Evolutionary conservation across 2,329 filamentous ascomycete species (phyloP), one percentile per base, ranked within the genome.

Genomic region (Juglanconis juglandina): DNA sequence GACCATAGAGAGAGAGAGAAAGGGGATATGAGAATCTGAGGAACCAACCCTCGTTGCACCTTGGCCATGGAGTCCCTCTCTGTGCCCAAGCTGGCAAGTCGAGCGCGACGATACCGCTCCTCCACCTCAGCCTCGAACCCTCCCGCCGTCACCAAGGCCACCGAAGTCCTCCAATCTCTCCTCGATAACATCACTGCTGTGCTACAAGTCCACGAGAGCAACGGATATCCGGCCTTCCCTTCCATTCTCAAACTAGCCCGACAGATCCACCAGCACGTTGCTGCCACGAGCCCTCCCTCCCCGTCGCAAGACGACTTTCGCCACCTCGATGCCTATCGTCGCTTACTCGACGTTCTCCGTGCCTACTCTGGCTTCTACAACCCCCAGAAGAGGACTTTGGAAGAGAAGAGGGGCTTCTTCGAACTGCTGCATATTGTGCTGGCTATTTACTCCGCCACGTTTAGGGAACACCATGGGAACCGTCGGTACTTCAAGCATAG

Each of bases 391-490:
- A 81, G 83, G 69, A 83, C 76, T 54, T 75, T 85, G 44, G 76
- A 84, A 50, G 87, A 91, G 62, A 90, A 87, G 71, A 76, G 79
- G 59, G 79, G 81, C 49, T 78, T 91, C 60, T 90, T 92, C 68
- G 81, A 84, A 62, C 77, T 94, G 17, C 77, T 96, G 17, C 85
- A 92, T 68, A 82, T 82, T 8, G 82, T 89, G n/a, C 78, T 95
- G 44, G 86, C 86, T 37, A 85, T 95, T 13, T 76, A 98, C 34
- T 88, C 90, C 1, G 88, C 89, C 52, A 87, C 87, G 13, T 82
- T 99, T 65, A 84, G 86, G 57, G 86, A 87, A 50, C 92, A 98
- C 73, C 82, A 88, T 51, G 94, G 93, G 24, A 99, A 98, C 75
- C 85, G 88, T 69, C 86, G 90, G 67, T 97, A 94, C 77, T 98